phyloP scores from a whole-genome alignment of 2,329 filamentous ascomycete species.

The Pseudogymnoascus sp. region DNA sequence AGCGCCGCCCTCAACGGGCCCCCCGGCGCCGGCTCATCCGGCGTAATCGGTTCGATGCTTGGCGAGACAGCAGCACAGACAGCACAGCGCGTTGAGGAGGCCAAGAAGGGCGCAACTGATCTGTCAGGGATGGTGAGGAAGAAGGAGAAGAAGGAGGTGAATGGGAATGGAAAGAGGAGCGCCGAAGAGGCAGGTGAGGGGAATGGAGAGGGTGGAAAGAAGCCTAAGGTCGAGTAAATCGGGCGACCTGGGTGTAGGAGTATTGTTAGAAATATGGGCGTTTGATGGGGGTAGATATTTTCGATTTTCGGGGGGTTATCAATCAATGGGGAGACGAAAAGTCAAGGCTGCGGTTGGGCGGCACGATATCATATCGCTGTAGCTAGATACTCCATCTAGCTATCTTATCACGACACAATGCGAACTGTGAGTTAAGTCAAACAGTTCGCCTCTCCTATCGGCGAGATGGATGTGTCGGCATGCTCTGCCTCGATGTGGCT shows the following conservation, averaged over 20 bases:
- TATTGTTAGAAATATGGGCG: slow-evolving; percentile 5
- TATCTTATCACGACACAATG: not conserved
- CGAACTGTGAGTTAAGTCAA: not conserved
- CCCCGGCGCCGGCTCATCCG: slow-evolving; percentile 41
- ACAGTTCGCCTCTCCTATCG: not conserved
- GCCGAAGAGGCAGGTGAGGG: slow-evolving; percentile 37
- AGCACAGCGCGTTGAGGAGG: slow-evolving; percentile 61
- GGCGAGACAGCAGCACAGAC: slow-evolving; percentile 56
- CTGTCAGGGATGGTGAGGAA: slow-evolving; percentile 66
- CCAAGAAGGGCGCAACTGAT: slow-evolving; percentile 67
- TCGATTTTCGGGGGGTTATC: not conserved
- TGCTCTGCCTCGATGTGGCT: not conserved
- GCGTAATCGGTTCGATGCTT: slow-evolving; percentile 56
- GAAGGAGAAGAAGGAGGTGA: slow-evolving; percentile 39
- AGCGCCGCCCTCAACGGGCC: slow-evolving; percentile 47
- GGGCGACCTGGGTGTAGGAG: not conserved
- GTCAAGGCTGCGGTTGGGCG: not conserved
- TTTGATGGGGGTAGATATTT: not conserved
- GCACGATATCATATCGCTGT: not conserved
- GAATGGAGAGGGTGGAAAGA: slow-evolving; percentile 28
- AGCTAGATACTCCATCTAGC: not conserved
- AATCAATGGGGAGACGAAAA: not conserved
- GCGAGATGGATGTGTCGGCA: not conserved
- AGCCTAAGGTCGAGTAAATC: slow-evolving; percentile 24
- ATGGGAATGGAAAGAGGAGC: slow-evolving; percentile 45